These are phyloP conservation scores for Deinandra increscens DNA, from an alignment of 129 eudicot species.

Conservation along the genomic window DNA sequence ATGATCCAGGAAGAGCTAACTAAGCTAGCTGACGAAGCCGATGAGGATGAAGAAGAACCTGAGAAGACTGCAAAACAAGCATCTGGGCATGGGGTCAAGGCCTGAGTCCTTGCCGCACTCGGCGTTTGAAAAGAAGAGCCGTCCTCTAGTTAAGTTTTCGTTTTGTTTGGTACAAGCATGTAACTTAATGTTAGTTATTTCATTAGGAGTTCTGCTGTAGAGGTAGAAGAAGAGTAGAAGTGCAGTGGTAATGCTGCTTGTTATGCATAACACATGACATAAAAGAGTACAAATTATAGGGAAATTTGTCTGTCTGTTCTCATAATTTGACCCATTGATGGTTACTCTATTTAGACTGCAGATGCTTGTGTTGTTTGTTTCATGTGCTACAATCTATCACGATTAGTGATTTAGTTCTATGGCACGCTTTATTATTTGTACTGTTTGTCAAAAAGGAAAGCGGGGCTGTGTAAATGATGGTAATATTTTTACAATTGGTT, in stretches of 20 bases:
- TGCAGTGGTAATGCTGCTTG: slow-evolving; percentile 35
- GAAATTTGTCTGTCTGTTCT: slow-evolving; percentile 18
- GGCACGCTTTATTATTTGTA: neutral
- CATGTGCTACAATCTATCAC: neutral
- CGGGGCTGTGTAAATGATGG: too few species aligned
- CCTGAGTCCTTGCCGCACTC: slow-evolving; percentile 36
- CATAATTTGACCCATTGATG: slow-evolving; percentile 29
- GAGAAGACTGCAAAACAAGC: slow-evolving; percentile 43
- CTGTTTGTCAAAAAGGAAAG: too few species aligned
- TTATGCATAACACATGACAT: slow-evolving; percentile 23
- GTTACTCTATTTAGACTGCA: slow-evolving; percentile 24
- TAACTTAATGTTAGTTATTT: slow-evolving; percentile 30
- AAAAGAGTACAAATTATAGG: slow-evolving; percentile 32
- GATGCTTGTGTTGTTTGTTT: slow-evolving; percentile 11
- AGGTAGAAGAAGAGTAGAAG: slow-evolving; percentile 20
- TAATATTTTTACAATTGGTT: too few species aligned
- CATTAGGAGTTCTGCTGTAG: slow-evolving; percentile 15
- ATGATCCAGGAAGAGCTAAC: slow-evolving; percentile 99
- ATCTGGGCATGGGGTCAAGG: slow-evolving; percentile 45
- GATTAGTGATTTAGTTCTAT: too few species aligned
- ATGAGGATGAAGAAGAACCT: slow-evolving; percentile 59
- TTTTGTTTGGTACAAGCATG: slow-evolving; percentile 31
- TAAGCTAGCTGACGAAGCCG: slow-evolving; percentile 83
- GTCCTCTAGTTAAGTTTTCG: neutral
- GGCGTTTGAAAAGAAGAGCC: neutral